phyloP scores from a whole-genome alignment of 2,329 filamentous ascomycete genomes.

The Ceratocystiopsis minuta region DNA sequence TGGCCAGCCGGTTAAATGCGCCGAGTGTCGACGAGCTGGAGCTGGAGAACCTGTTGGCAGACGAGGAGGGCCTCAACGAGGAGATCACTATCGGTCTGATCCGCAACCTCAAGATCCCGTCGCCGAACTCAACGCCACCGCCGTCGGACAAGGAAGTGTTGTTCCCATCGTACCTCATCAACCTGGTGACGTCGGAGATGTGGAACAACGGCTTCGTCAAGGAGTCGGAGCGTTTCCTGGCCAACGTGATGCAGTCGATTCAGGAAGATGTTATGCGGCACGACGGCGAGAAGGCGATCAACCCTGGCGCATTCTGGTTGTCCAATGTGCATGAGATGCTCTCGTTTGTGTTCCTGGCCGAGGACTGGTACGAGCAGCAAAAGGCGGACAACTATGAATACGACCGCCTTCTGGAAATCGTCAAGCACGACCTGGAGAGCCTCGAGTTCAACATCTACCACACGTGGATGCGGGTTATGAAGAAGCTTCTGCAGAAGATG shows the following conservation, averaged over 20 bases:
- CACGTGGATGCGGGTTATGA: conserved; percentile 99
- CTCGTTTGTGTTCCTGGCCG: conserved; percentile 95
- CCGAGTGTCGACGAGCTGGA: conserved; percentile 73
- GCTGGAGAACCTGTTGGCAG: conserved; percentile 79
- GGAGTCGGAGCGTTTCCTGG: conserved; percentile 94
- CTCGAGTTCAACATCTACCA: conserved; percentile 99
- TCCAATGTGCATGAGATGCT: conserved; percentile 99
- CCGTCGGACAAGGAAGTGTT: conserved; percentile 97
- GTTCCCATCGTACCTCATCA: conserved; percentile 97
- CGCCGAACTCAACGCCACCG: conserved; percentile 67
- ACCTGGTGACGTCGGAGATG: conserved; percentile 98
- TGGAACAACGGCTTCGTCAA: conserved; percentile 99
- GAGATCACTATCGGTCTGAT: conserved; percentile 95
- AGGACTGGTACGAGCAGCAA: conserved; percentile 98
- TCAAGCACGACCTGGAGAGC: conserved; percentile 96
- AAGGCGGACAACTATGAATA: conserved; percentile 99
- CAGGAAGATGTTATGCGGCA: conserved; percentile 99
- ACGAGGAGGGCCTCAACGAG: conserved; percentile 90
- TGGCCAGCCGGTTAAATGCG: conserved; percentile 49
- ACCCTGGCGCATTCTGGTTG: conserved; percentile 94
- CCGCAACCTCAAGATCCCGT: conserved; percentile 88
- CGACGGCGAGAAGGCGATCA: conserved; percentile 91
- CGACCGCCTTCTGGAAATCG: conserved; percentile 89
- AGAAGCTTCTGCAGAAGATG: conserved; percentile 99
- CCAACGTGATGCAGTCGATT: conserved; percentile 99